These are phyloP conservation scores for Hansfordia pulvinata DNA, from an alignment of 2,329 filamentous ascomycete genomes.

Conservation along the genomic window DNA sequence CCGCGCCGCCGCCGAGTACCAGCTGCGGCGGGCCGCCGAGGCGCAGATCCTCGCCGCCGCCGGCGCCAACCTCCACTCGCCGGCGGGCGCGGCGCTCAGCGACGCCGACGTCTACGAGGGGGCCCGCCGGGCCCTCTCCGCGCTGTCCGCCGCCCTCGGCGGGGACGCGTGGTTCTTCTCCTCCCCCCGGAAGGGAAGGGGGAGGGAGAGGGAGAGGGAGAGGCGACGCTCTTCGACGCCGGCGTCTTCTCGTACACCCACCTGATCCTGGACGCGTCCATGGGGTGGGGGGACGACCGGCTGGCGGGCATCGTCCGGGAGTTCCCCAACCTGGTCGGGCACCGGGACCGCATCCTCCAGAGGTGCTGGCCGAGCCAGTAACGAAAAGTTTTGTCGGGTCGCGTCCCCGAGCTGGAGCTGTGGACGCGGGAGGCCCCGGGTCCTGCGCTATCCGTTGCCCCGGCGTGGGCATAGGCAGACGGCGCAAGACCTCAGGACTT, in stretches of 20 bases:
- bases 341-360: conserved; percentile 43
- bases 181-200: too few relatives aligned
- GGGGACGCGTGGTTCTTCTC: conserved; percentile 35
- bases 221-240: conserved; percentile 69
- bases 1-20: conserved; percentile 43
- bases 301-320: conserved; percentile 42
- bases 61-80: conserved; percentile 4
- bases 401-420: too few relatives aligned
- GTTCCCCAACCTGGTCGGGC: conserved; percentile 49
- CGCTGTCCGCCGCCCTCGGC: conserved; percentile 28
- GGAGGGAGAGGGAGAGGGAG: too few relatives aligned
- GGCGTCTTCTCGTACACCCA: conserved; percentile 83
- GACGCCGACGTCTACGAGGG: conserved; percentile 9
- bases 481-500: too few relatives aligned
- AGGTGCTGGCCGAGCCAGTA: conserved; percentile 25
- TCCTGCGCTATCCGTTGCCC: too few relatives aligned
- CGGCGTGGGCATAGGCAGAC: too few relatives aligned
- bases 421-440: too few relatives aligned
- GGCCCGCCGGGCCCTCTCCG: conserved; percentile 29
- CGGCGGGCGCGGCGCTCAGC: conserved; percentile 3
- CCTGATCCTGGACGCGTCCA: conserved; percentile 51
- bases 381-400: neutral
- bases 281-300: conserved; percentile 51
- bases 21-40: conserved; percentile 61
- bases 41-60: conserved; percentile 56